Evolutionary conservation across 148 eudicot genomes (phyloP).

Genomic region (Mesembryanthemum crystallinum): DNA sequence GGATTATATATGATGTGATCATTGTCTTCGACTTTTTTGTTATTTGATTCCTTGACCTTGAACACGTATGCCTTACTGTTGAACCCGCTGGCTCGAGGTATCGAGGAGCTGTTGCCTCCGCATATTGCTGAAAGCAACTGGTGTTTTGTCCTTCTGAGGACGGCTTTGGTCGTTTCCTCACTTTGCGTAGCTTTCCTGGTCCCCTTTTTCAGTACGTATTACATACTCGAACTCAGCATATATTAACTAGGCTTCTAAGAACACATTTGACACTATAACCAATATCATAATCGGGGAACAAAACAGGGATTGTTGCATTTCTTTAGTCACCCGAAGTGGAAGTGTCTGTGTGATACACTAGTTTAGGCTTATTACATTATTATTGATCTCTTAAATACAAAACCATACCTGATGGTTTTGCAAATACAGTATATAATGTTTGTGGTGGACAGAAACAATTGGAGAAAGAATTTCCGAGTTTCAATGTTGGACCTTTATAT

Average conservation of each 20-base stretch:
- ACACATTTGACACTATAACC: not conserved
- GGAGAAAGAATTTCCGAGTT: not conserved
- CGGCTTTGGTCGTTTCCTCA: conserved; percentile 56
- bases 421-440: not conserved
- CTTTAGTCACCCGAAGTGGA: not conserved
- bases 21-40: not conserved
- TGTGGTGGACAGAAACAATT: not conserved
- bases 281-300: no score
- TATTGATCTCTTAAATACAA: no score
- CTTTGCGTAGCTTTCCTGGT: conserved; percentile 61
- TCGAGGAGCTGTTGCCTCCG: conserved; percentile 67
- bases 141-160: conserved; percentile 53
- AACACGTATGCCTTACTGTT: conserved; percentile 55
- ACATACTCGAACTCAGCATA: not conserved
- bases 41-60: conserved; percentile 31
- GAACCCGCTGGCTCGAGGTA: conserved; percentile 72
- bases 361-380: no score
- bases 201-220: conserved; percentile 65
- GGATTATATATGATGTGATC: conserved; percentile 7
- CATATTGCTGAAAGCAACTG: conserved; percentile 32
- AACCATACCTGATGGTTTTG: no score
- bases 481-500: not conserved
- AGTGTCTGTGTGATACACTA: no score
- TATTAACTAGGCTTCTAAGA: not conserved
- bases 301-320: not conserved